phyloP scores from a whole-genome alignment of 768 basidiomycete species.

The Pleurotus ostreatus region DNA sequence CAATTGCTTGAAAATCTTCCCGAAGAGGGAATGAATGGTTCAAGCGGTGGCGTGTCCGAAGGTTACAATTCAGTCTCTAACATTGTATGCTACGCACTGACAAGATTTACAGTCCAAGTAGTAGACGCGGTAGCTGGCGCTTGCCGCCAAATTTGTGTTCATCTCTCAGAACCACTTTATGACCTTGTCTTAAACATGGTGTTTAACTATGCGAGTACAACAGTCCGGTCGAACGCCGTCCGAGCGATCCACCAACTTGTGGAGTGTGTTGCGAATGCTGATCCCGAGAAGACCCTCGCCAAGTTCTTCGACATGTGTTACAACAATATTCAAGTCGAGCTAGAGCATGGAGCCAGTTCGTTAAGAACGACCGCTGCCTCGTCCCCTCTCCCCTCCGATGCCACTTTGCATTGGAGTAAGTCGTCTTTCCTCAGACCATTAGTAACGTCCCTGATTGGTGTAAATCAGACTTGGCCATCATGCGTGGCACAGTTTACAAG shows the following conservation, averaged over 20 bases:
- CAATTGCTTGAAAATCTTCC: conserved; percentile 82
- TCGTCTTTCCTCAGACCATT: conserved; percentile 7
- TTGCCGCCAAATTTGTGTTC: conserved; percentile 74
- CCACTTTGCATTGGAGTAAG: conserved; percentile 84
- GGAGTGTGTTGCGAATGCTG: conserved; percentile 78
- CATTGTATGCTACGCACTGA: conserved; percentile 7
- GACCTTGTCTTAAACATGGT: conserved; percentile 82
- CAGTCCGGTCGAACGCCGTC: conserved; percentile 81
- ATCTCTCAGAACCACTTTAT: conserved; percentile 70
- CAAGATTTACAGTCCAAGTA: conserved; percentile 49
- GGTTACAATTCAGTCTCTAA: conserved; percentile 27
- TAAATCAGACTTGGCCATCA: conserved; percentile 60
- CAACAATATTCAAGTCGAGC: conserved; percentile 65
- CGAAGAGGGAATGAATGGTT: conserved; percentile 67
- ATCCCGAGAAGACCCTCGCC: conserved; percentile 71
- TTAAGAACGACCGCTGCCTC: conserved; percentile 67
- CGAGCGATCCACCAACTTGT: conserved; percentile 84
- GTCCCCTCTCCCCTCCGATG: conserved; percentile 70
- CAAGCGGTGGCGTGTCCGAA: conserved; percentile 63
- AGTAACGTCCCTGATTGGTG: conserved; percentile 4
- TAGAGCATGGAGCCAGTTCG: conserved; percentile 83
- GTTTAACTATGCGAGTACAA: conserved; percentile 76
- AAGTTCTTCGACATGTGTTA: conserved; percentile 76
- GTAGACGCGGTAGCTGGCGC: conserved; percentile 74
- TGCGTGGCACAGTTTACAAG: conserved; percentile 81